Evolutionary conservation across 2,329 filamentous ascomycete genomes (phyloP), one percentile per base, ranked within the genome.

Genomic region (Simplicillium sp.): DNA sequence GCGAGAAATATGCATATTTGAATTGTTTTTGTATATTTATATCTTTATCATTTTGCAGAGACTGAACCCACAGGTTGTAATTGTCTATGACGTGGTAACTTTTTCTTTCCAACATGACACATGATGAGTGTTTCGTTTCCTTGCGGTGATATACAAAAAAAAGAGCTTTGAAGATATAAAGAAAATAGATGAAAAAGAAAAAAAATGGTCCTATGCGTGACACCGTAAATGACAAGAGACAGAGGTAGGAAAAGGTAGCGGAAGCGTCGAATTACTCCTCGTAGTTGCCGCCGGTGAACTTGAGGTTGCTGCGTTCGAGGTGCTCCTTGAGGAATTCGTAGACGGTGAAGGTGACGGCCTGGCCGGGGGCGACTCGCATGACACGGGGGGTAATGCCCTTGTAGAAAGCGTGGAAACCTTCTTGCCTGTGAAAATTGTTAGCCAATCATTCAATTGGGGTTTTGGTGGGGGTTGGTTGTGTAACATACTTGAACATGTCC

Each of bases 311-410:
- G 55, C 65, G 70, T 66, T 89, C 84, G 48, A 89, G 64, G 62
- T 78, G 80, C 45, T 80, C 76, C 66, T 81, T 86, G 45, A 89
- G 65, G 59, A 60, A 87, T 62, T 89, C 84, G 61, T 89, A 89
- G 50, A 89, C 84, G 64, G 78, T 82, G 45, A 82, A 82, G 3
- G 79, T 82, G 41, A 82, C 79, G 44, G 79, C 92, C 70, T 98
- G 92, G 36, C 92, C 92, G 7, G 92, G 92, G 18, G 92, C 92
- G 40, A 98, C 92, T 56, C 92, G 80, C 88, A 97, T 97, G 52
- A 98, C 85, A 54, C 92, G 79, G 7, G 92, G 92, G 36, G 92
- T 98, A 65, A 98, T 98, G 54, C 92, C 92, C 75, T 97, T 97
- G 73, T 95, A 98, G 67, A 98, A 98, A 37, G 92, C 92, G 54